Percentiles rank a stretch among this genome's conserved stretches.
These are phyloP conservation scores for Metschnikowia kunwiensis DNA, from an alignment of 805 yeast genomes.

Conservation along the genomic window DNA sequence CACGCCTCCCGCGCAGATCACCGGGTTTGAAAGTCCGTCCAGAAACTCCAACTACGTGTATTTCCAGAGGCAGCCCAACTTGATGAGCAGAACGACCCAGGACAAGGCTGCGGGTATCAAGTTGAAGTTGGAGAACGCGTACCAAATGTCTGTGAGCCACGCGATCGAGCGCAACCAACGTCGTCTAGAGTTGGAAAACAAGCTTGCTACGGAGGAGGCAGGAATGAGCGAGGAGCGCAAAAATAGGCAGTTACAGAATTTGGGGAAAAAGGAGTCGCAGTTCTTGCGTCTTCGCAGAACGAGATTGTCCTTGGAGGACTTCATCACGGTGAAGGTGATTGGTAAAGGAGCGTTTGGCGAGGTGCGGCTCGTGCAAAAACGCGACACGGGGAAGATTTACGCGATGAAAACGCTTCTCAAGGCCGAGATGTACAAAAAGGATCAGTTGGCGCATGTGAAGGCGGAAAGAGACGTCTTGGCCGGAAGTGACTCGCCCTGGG, in stretches of 20 bases:
- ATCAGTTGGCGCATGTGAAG: conserved; percentile 91
- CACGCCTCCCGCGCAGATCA: conserved; percentile 12
- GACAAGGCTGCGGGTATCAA: conserved; percentile 84
- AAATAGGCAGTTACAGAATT: conserved; percentile 71
- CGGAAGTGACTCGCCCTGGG: conserved; percentile 86
- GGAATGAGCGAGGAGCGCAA: conserved; percentile 74
- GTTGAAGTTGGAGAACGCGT: conserved; percentile 76
- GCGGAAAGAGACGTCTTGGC: conserved; percentile 96
- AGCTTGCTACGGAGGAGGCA: conserved; percentile 60
- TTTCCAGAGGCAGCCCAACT: conserved; percentile 81
- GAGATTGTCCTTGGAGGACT: conserved; percentile 76
- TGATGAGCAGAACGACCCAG: conserved; percentile 67
- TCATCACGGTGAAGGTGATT: conserved; percentile 79
- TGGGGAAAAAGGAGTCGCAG: conserved; percentile 87
- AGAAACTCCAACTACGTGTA: conserved; percentile 39
- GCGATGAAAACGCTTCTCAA: conserved; percentile 92
- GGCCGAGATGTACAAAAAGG: conserved; percentile 91
- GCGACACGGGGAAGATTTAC: conserved; percentile 85
- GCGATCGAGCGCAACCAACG: conserved; percentile 96
- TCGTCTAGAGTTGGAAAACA: conserved; percentile 78
- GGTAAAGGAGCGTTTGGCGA: conserved; percentile 99
- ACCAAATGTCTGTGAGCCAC: conserved; percentile 79
- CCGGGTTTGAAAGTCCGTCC: conserved; percentile 3
- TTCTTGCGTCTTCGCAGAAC: conserved; percentile 83
- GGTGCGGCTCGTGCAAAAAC: conserved; percentile 89